Evolutionary conservation across 177 flowering plant genomes (phyloP), one percentile per base, ranked within the genome.

Genomic region (Vitis hybrid): DNA sequence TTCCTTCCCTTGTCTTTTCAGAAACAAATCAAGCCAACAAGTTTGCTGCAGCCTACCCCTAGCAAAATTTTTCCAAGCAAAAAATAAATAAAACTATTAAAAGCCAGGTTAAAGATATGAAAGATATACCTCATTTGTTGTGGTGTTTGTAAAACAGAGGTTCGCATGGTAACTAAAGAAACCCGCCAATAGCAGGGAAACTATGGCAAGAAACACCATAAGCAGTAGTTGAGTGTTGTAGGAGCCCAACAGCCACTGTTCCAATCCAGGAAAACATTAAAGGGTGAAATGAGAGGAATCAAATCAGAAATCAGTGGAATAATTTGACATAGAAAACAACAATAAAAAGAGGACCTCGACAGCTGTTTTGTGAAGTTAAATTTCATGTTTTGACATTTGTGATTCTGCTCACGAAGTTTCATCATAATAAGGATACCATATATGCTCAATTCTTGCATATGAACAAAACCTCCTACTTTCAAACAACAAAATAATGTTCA

Each of bases 151-250:
- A 65, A 92, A 79, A 68, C 97, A 93, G 7, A 95, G 93, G 53
- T 84, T 87, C 20, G 87, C 83, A 74, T 95, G 97, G 79, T 93
- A 93, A 12, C 82, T 89, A 71, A 92, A 89, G 84, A 95, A 95
- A 60, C 97, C 97, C 0, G 86, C 90, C 72, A 95, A 72, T 51
- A 92, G 83, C 76, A 93, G 66, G 22, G 92, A 83, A 63, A 95
- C 83, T 22, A 91, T 78, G 62, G 87, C 92, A 55, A 93, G 88
- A 78, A 95, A 95, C 79, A 91, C 91, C 89, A 91, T 86, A 7
- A 93, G 76, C 73, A 95, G 97, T 78, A 95, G 77, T 76, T 95
- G 99, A 18, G 97, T 90, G 83, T 93, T 90, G 70, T 88, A 88
- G 45, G 97, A 83, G 71, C 82, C 76, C 86, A 93, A 64, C 74